Percentiles rank a stretch among this genome's conserved stretches.
These are phyloP conservation scores for Abortiporus biennis DNA, from an alignment of 1,284 basidiomycete genomes.

Conservation along the genomic window DNA sequence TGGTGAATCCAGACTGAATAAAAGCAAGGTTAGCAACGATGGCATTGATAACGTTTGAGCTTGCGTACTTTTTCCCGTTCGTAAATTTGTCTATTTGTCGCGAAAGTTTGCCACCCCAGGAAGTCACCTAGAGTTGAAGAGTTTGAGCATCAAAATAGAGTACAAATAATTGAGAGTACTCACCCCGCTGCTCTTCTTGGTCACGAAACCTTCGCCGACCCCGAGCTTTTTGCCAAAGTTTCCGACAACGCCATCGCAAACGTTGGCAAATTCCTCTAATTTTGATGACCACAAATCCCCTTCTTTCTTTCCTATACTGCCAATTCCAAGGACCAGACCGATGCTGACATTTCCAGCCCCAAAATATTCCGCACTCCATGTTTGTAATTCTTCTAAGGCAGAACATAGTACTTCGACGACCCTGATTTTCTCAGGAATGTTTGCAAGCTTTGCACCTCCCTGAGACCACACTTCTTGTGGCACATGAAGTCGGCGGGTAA, in stretches of 20 bases:
- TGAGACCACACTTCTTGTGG: slow-evolving; percentile 89
- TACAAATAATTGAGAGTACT: slow-evolving; percentile 23
- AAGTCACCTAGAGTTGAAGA: slow-evolving; percentile 37
- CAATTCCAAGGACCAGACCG: slow-evolving; percentile 64
- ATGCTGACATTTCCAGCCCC: slow-evolving; percentile 74
- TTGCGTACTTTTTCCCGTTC: slow-evolving; percentile 81
- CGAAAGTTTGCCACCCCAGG: slow-evolving; percentile 79
- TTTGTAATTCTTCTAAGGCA: slow-evolving; percentile 72
- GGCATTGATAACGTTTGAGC: slow-evolving; percentile 13
- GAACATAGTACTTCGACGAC: slow-evolving; percentile 74
- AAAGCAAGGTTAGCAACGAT: slow-evolving; percentile 13
- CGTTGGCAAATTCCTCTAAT: slow-evolving; percentile 65
- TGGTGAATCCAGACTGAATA: slow-evolving; percentile 76
- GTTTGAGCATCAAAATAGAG: slow-evolving; percentile 12
- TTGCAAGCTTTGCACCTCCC: slow-evolving; percentile 76
- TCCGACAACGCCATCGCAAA: slow-evolving; percentile 82
- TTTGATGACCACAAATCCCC: slow-evolving; percentile 67
- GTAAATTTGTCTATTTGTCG: slow-evolving; percentile 88
- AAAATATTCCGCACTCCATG: slow-evolving; percentile 60
- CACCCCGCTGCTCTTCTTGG: slow-evolving; percentile 72
- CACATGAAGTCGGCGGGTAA: slow-evolving; percentile 84
- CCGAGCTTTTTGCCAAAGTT: slow-evolving; percentile 88
- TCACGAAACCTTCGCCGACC: slow-evolving; percentile 76
- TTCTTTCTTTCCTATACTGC: slow-evolving; percentile 62
- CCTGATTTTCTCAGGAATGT: slow-evolving; percentile 80